These are phyloP conservation scores for Lactarius sp. DNA, from an alignment of 768 basidiomycete genomes.

Conservation along the genomic window DNA sequence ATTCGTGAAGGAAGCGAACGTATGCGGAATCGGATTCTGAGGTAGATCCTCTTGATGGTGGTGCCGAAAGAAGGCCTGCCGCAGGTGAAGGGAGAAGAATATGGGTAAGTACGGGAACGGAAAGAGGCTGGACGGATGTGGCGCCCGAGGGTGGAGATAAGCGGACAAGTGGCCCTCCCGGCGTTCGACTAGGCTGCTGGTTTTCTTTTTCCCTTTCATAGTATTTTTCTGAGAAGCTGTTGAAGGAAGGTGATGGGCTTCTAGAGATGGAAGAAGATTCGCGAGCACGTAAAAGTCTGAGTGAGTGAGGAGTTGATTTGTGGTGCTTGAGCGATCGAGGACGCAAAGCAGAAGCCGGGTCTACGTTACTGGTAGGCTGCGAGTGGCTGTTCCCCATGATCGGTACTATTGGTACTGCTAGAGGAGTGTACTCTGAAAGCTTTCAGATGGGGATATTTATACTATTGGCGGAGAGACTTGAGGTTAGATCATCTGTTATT, in stretches of 20 bases:
- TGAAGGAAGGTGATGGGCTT: constrained; percentile 15
- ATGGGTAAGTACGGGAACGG: constrained; percentile 3
- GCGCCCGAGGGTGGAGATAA: neutral
- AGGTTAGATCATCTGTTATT: neutral
- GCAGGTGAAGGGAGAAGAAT: constrained; percentile 23
- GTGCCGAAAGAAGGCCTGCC: constrained; percentile 19
- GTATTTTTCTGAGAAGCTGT: constrained; percentile 23
- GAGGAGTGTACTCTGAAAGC: neutral
- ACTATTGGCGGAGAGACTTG: neutral
- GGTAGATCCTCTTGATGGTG: neutral
- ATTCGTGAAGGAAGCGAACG: constrained; percentile 24
- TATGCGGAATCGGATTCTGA: constrained; percentile 18
- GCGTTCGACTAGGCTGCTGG: constrained; percentile 1
- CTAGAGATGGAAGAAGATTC: constrained; percentile 10
- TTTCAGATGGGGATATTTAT: constrained; percentile 14
- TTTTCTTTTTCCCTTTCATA: constrained; percentile 15
- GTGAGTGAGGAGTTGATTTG: constrained; percentile 22
- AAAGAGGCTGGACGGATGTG: constrained; percentile 1
- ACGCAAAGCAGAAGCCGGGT: constrained; percentile 8
- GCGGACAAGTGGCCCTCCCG: neutral
- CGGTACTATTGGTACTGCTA: neutral
- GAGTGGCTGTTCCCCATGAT: constrained; percentile 19
- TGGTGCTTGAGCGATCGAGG: constrained; percentile 22
- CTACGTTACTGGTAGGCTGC: neutral
- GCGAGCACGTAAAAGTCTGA: constrained; percentile 9